phyloP scores from a whole-genome alignment of 1,284 basidiomycete species.

The Termitomyces sp. region DNA sequence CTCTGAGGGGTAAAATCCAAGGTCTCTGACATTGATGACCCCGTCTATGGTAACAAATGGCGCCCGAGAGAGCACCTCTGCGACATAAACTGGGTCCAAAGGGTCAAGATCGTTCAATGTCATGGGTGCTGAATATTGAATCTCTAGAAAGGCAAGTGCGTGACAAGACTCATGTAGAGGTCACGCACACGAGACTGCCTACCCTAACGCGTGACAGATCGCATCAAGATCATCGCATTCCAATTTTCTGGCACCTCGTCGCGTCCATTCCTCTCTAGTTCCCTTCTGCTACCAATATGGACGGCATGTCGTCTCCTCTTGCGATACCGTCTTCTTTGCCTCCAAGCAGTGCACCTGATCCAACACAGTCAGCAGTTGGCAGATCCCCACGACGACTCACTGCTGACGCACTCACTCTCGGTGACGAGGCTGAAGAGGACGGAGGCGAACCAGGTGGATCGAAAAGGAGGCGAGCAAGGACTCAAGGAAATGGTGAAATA shows the following conservation, averaged over 20 bases:
- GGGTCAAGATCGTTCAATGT: slow-evolving; percentile 45
- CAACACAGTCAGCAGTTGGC: slow-evolving; percentile 38
- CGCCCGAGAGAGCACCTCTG: slow-evolving; percentile 52
- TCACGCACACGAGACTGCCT: slow-evolving; percentile 33
- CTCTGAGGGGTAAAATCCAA: slow-evolving; percentile 54
- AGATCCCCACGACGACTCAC: slow-evolving; percentile 42
- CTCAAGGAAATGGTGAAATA: slow-evolving; percentile 58
- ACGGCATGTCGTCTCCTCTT: slow-evolving; percentile 33
- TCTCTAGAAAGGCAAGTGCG: slow-evolving; percentile 1
- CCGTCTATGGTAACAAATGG: slow-evolving; percentile 66
- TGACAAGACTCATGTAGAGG: slow-evolving; percentile 10
- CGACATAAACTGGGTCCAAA: slow-evolving; percentile 60
- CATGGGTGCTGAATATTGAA: slow-evolving; percentile 22
- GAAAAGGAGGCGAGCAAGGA: slow-evolving; percentile 42
- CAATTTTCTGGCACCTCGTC: slow-evolving; percentile 21
- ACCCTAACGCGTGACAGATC: slow-evolving; percentile 28
- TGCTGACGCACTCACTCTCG: slow-evolving; percentile 58
- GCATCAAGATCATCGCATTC: slow-evolving; percentile 10
- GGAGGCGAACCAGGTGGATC: slow-evolving; percentile 33
- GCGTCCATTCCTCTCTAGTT: slow-evolving; percentile 22
- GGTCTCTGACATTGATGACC: slow-evolving; percentile 67
- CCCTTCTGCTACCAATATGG: slow-evolving; percentile 29
- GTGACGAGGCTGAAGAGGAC: slow-evolving; percentile 46
- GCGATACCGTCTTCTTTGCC: slow-evolving; percentile 46
- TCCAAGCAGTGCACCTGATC: slow-evolving; percentile 62